These are phyloP conservation scores for Poa annua DNA, from an alignment of 176 grass and related monocot genomes.

Conservation along the genomic window DNA sequence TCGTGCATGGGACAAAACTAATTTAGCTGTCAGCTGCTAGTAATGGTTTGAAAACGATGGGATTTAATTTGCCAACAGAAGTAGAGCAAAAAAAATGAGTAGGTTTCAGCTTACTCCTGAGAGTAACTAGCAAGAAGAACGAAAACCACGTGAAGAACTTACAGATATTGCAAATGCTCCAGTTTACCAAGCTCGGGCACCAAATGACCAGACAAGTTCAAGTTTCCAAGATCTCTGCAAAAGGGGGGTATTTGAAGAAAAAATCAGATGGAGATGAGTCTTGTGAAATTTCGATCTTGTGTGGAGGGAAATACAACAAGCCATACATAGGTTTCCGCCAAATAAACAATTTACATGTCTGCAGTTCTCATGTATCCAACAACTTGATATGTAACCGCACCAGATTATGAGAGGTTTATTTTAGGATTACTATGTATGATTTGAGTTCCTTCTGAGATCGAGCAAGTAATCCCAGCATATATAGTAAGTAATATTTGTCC, in stretches of 20 bases:
- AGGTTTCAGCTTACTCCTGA: background rate
- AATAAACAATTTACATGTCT: background rate
- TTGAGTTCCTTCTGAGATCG: background rate
- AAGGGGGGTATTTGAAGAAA: constrained; percentile 31
- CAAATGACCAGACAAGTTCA: constrained; percentile 90
- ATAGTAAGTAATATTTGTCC: background rate
- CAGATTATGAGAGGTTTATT: background rate
- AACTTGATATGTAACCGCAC: background rate
- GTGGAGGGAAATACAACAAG: constrained; percentile 17
- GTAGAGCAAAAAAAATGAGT: constrained; percentile 11
- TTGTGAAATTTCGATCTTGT: constrained; percentile 27
- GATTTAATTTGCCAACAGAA: background rate
- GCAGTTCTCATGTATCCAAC: background rate
- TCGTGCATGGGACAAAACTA: background rate
- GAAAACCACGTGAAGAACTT: constrained; percentile 50
- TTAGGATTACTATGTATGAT: background rate
- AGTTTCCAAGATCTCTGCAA: constrained; percentile 83
- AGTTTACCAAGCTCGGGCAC: constrained; percentile 85
- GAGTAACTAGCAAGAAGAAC: constrained; percentile 29
- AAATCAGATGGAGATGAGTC: constrained; percentile 43
- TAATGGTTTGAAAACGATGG: background rate
- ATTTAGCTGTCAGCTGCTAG: background rate
- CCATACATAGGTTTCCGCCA: background rate
- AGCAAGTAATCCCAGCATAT: background rate
- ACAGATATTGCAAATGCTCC: constrained; percentile 91